phyloP scores from a whole-genome alignment of 1,284 basidiomycete genomes.

The Apiotrichum sp. region DNA sequence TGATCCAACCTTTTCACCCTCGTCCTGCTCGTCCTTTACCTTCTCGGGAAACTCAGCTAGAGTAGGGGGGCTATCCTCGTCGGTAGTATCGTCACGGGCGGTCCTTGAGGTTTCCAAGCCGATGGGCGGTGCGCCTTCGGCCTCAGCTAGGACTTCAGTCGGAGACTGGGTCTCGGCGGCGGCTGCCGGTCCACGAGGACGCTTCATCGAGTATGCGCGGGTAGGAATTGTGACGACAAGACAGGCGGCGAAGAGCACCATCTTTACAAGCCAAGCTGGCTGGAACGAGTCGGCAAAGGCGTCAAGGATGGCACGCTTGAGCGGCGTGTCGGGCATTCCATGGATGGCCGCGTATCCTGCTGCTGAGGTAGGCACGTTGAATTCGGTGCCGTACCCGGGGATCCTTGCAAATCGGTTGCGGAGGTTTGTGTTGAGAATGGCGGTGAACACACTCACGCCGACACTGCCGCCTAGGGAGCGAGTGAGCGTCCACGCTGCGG shows the following conservation, averaged over 20 bases:
- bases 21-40: no score
- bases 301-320: conserved; percentile 21
- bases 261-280: conserved; percentile 11
- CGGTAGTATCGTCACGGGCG: no score
- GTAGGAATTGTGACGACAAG: conserved; percentile 14
- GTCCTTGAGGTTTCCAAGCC: not conserved
- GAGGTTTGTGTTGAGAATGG: conserved; percentile 37
- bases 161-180: not conserved
- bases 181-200: not conserved
- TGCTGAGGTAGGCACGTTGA: conserved; percentile 27
- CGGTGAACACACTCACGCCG: conserved; percentile 30
- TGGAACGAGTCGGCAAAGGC: conserved; percentile 40
- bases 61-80: no score
- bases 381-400: conserved; percentile 31
- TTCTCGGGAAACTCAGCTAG: no score
- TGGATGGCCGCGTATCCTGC: conserved; percentile 34
- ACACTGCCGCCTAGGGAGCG: conserved; percentile 33
- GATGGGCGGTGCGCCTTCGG: conserved; percentile 1
- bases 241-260: conserved; percentile 3
- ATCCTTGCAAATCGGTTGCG: conserved; percentile 29
- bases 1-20: no score
- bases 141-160: conserved; percentile 2
- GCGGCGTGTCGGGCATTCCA: conserved; percentile 26
- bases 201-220: conserved; percentile 7
- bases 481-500: conserved; percentile 33